Base-by-base conservation (phyloP, 2,329 filamentous ascomycete genomes). In the Fusarium verticillioides region DNA sequence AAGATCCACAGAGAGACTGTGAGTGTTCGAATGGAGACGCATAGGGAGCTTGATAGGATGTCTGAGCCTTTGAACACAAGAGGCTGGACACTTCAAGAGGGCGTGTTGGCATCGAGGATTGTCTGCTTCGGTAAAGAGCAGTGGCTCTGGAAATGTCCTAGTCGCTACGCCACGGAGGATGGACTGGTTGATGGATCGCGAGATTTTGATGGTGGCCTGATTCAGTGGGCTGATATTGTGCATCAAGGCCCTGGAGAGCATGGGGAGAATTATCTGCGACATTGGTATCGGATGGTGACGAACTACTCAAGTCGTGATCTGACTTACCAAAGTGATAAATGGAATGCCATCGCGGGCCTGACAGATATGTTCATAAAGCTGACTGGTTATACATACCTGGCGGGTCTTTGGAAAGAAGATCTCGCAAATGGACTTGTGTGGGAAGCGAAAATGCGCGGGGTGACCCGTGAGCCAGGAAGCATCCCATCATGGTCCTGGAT, bases 81-180 rank as follows among this genome's bases (percentile, higher is more conserved):
- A 28, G 60, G 63, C 1, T 66, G 60, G 63, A 65, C 63, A 1
- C n/a, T 66, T 1, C 63, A 66, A 12, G 63, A 66, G n/a, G 63
- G 42, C 7, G 49, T 66, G 12, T 26, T 66, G 6, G n/a, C 49
- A 9, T 58, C 63, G 2, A 19, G 63, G 8, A 52, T 65, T 0
- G 21, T 66, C 0, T 66, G 63, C 9, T 66, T 66, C 2, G 63
- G 60, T 0, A 32, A 58, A 7, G 63, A 66, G 18, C 60, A 66
- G 13, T 66, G 63, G 60, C 63, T 66, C 2, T 66, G 63, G 60
- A 66, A 66, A n/a, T 66, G 63, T 4, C 60, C 63, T 2, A 43
- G 49, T 23, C 60, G 63, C 4, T 65, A 65, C 5, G 60, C 63
- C 1, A 66, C 63, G 1, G 63, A 66, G 1, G 63, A 65, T 1